Base-by-base conservation (phyloP, 352 stramenopile genomes). In the Pythium folliculosum region DNA sequence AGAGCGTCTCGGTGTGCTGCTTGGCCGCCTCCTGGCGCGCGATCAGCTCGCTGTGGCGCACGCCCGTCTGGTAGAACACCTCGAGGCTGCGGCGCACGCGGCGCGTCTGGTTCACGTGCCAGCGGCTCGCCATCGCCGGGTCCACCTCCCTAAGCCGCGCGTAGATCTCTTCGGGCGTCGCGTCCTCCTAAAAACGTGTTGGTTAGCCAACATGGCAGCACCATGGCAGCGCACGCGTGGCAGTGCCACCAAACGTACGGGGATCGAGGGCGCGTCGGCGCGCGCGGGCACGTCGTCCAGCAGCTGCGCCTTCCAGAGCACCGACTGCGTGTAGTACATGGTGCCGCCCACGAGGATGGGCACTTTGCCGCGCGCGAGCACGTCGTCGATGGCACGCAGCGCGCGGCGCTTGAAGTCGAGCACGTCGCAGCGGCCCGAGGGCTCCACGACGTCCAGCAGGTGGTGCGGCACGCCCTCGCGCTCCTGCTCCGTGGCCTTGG, bases 281-380 rank as follows among this genome's bases (percentile, higher is more conserved):
- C 67, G 69, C 48, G 75, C 32, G 0, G 77, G 73, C 10, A 88
- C 81, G 51, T 92, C 83, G 70, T 96, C 88, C 67, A 96, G 72
- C 40, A 97, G 58, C 63, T 95, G 85, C 1, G 87, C 87, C 37
- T 91, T 89, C 89, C 89, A 97, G 37, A 97, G 75, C 37, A 97
- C 77, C 22, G 86, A 88, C 67, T 97, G 91, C 55, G 90, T 95
- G 75, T 97, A 97, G 74, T 97, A 97, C 80, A 97, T 94, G 37
- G 91, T 97, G 50, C 91, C 91, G 27, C 91, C 91, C 12, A 97
- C 91, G n/a, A 97, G 76, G 49, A 97, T 94, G 3, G 91, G 91
- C 38, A 97, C 76, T 60, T 96, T 97, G 47, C 89, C 90, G n/a
- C 88, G 76, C 45, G 75, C 76, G 53, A 92, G 65, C 14, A 97